Base-by-base conservation (phyloP, 2,329 filamentous ascomycete species). In the Aspergillus puulaauensis region DNA sequence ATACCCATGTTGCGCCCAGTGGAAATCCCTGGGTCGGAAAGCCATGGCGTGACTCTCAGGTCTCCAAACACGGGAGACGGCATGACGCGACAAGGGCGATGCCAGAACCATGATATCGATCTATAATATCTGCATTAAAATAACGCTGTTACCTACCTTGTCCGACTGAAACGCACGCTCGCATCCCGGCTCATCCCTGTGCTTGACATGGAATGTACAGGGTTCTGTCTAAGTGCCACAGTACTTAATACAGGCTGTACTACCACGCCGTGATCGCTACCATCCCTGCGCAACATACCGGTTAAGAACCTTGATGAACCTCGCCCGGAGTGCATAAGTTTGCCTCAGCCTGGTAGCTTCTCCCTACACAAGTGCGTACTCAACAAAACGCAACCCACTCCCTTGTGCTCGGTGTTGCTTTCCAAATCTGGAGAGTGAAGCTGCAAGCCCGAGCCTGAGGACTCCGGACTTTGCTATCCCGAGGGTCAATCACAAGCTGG, bases 21-120 rank as follows among this genome's bases (percentile, higher is more conserved):
- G 15, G 23, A 12, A 27, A n/a, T 24, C 35, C 21, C 19, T 9
- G 4, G 21, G 35, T 41, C 44, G 27, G 41, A 40, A 17, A 35
- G 43, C 50, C 35, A 40, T 59, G 58, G 58, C 50, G 50, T 57
- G 55, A 56, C 24, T 31, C 14, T 24, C 6, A 24, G 23, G 23
- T 24, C 23, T 31, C 17, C 11, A 43, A 49, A 24, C n/a, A 49
- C 50, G 45, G 51, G 31, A 54, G 33, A 40, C 46, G 15, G 37
- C 56, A 50, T 57, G 24, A 50, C 24, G 33, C 24, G 33, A 48
- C 39, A 24, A 44, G 35, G 40, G 37, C 35, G 23, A 52, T 39
- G 54, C 37, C 17, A 52, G 35, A 47, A 40, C 24, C 31, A 39
- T 53, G 51, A 48, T 54, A 54, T 54, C 52, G 17, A 54, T 54